phyloP scores from a whole-genome alignment of 169 alveolate genomes.

The Haemoproteus tartakovskyi region DNA sequence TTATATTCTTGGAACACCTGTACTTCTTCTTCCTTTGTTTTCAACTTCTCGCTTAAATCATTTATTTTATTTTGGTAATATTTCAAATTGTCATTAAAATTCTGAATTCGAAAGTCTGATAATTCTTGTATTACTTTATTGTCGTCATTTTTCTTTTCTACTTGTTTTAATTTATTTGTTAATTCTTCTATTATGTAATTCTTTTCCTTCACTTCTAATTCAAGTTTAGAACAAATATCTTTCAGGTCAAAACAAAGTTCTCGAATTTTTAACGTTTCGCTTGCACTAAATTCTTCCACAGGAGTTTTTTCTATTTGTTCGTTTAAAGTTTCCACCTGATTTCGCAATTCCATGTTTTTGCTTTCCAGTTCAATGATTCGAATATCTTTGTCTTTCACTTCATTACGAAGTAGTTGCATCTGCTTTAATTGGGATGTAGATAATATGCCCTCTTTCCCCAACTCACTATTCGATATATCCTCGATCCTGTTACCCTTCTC shows the following conservation, averaged over 20 bases:
- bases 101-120: conserved; percentile 62
- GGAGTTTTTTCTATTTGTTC: conserved; percentile 21
- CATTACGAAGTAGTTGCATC: conserved; percentile 49
- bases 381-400: conserved; percentile 57
- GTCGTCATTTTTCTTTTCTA: conserved; percentile 61
- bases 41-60: conserved; percentile 48
- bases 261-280: conserved; percentile 28
- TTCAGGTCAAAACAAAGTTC: conserved; percentile 64
- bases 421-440: neutral
- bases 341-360: conserved; percentile 40
- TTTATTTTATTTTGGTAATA: conserved; percentile 46
- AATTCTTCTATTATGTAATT: conserved; percentile 53
- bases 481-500: neutral
- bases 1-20: conserved; percentile 42
- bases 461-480: neutral
- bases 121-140: conserved; percentile 65
- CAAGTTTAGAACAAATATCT: conserved; percentile 61
- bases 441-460: neutral
- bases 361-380: conserved; percentile 55
- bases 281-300: conserved; percentile 10
- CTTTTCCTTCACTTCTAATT: conserved; percentile 52
- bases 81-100: conserved; percentile 61
- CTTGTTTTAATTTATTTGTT: conserved; percentile 20
- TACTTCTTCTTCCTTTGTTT: conserved; percentile 34
- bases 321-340: conserved; percentile 36